Percentiles rank a stretch among this genome's conserved stretches.
Evolutionary conservation across 371 early-diverging fungal genomes (phyloP).

Genomic region (Mortierella sp.): DNA sequence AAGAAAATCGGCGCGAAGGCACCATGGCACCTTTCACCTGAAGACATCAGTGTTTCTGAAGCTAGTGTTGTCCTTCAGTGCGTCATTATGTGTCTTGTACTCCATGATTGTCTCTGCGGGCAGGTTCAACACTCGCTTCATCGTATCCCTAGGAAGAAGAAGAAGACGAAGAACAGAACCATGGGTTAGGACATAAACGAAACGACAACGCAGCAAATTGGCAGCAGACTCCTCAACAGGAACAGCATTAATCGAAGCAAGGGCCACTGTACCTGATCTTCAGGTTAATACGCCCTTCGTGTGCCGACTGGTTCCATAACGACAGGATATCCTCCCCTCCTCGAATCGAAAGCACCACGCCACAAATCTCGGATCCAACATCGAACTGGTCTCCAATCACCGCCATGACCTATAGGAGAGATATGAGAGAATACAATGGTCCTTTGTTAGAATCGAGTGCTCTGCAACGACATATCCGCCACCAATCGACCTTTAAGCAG

Average conservation of each 20-base stretch:
- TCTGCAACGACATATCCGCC: background rate
- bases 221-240: no score
- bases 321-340: constrained; percentile 95
- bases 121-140: constrained; percentile 88
- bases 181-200: background rate
- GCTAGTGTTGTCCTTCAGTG: constrained; percentile 87
- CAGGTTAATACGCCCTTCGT: constrained; percentile 85
- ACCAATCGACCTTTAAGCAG: background rate
- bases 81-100: constrained; percentile 95
- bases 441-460: background rate
- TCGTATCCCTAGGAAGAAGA: constrained; percentile 74
- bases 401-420: constrained; percentile 76
- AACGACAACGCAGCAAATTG: background rate
- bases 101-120: constrained; percentile 93
- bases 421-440: background rate
- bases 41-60: constrained; percentile 92
- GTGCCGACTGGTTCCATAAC: constrained; percentile 93
- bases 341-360: constrained; percentile 94
- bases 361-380: constrained; percentile 92
- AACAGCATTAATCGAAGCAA: background rate
- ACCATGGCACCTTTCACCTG: constrained; percentile 61
- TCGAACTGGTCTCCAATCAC: constrained; percentile 94
- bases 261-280: constrained; percentile 68
- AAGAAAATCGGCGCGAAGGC: no score
- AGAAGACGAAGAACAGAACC: background rate